Conservation (phyloP, 2,329 filamentous ascomycete genomes). For the Fusarium goolgardi region DNA sequence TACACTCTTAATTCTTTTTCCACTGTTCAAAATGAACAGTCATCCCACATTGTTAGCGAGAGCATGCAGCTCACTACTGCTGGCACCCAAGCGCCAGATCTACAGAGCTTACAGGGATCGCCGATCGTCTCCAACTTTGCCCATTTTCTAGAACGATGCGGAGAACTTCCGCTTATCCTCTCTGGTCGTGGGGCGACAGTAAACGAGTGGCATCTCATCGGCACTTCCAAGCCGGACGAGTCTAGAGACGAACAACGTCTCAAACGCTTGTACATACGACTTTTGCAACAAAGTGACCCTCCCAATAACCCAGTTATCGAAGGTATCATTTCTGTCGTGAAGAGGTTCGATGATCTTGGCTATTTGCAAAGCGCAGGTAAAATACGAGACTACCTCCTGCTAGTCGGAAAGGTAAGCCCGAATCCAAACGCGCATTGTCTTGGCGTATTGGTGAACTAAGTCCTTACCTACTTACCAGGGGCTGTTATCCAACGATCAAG, state of each 20-base stretch:
- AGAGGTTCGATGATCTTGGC: background rate
- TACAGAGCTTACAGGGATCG: background rate
- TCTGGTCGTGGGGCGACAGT: background rate
- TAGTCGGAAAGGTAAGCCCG: background rate
- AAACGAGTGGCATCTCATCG: background rate
- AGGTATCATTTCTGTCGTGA: background rate
- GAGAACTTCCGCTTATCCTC: background rate
- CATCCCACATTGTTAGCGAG: background rate
- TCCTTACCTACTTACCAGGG: accelerated
- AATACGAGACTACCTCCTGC: background rate
- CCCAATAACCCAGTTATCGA: accelerated
- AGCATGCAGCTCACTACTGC: background rate
- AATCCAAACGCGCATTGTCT: accelerated
- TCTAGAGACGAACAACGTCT: background rate
- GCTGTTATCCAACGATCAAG: accelerated
- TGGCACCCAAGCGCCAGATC: background rate
- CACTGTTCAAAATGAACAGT: background rate
- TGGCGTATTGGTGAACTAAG: accelerated
- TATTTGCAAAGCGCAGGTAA: background rate
- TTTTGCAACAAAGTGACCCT: accelerated
- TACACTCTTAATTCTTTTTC: accelerated
- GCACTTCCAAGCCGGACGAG: background rate
- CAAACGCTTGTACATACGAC: background rate
- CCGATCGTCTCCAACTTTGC: background rate
- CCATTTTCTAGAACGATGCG: background rate